Percentiles rank a stretch among this genome's conserved stretches.
These are phyloP conservation scores for Tulasnella sp. DNA, from an alignment of 768 basidiomycete genomes.

Conservation along the genomic window DNA sequence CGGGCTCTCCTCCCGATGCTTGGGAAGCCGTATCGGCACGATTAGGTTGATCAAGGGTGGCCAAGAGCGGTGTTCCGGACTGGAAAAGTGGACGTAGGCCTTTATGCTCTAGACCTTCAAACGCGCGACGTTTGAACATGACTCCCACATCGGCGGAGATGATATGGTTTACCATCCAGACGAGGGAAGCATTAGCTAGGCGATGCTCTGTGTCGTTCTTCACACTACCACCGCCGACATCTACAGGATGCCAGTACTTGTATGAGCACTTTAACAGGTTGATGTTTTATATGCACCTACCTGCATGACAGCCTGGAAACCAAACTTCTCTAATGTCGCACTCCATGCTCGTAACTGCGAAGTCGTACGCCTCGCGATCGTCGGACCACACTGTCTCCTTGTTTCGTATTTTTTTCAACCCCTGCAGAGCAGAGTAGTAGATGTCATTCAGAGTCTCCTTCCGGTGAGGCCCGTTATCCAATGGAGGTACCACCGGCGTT, in stretches of 20 bases:
- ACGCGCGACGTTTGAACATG: slow-evolving; percentile 44
- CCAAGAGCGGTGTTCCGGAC: background rate
- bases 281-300: background rate
- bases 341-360: background rate
- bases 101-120: background rate
- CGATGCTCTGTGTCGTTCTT: background rate
- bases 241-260: background rate
- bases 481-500: background rate
- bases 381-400: background rate
- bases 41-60: background rate
- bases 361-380: background rate
- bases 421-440: background rate
- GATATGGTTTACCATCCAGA: slow-evolving; percentile 33
- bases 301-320: slow-evolving; percentile 47
- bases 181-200: slow-evolving; percentile 26
- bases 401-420: background rate
- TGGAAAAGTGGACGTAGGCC: background rate
- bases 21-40: background rate
- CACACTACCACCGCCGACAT: slow-evolving; percentile 30
- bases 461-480: background rate
- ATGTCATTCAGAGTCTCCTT: background rate
- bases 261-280: too few species aligned
- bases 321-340: slow-evolving; percentile 69
- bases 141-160: slow-evolving; percentile 50
- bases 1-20: background rate